Percentiles rank a stretch among this genome's conserved stretches.
Evolutionary conservation across 495 filamentous ascomycete species (phyloP).

Genomic region (Lindgomyces ingoldianus): DNA sequence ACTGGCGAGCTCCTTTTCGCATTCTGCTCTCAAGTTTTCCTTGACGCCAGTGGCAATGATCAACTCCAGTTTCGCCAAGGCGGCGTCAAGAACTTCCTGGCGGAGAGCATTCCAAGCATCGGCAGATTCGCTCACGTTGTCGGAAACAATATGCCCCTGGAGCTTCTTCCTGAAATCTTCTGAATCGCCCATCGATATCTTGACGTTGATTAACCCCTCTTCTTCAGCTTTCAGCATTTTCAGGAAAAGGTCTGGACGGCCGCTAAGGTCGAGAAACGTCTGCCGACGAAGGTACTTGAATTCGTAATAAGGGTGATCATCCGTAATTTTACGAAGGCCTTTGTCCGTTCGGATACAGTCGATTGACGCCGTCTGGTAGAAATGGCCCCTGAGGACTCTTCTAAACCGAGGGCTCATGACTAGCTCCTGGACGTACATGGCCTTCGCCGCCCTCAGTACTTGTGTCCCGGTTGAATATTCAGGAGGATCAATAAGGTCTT

Average conservation of each 20-base stretch:
- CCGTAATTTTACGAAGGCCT: constrained; percentile 89
- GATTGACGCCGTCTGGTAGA: constrained; percentile 77
- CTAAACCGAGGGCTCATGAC: constrained; percentile 86
- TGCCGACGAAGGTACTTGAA: constrained; percentile 95
- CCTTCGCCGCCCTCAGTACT: constrained; percentile 74
- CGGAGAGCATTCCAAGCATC: constrained; percentile 93
- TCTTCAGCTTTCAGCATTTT: constrained; percentile 96
- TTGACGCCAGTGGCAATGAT: constrained; percentile 88
- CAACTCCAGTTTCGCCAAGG: constrained; percentile 76
- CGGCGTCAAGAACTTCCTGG: constrained; percentile 77
- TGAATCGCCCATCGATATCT: constrained; percentile 71
- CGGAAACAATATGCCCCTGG: constrained; percentile 80
- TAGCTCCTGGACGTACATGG: constrained; percentile 90
- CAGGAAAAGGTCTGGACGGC: constrained; percentile 81
- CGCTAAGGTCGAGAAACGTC: constrained; percentile 74
- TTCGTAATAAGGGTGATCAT: constrained; percentile 93
- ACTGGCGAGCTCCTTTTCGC: constrained; percentile 82
- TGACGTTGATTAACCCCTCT: constrained; percentile 85
- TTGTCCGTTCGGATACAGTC: constrained; percentile 91
- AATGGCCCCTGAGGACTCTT: constrained; percentile 76
- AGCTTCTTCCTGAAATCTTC: constrained; percentile 71
- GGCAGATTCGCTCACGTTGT: constrained; percentile 91
- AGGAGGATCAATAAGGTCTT: constrained; percentile 54
- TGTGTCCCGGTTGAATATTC: constrained; percentile 77
- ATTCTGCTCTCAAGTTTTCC: constrained; percentile 85